phyloP scores from a whole-genome alignment of 2,329 filamentous ascomycete genomes.

The Helicocarpus griseus region DNA sequence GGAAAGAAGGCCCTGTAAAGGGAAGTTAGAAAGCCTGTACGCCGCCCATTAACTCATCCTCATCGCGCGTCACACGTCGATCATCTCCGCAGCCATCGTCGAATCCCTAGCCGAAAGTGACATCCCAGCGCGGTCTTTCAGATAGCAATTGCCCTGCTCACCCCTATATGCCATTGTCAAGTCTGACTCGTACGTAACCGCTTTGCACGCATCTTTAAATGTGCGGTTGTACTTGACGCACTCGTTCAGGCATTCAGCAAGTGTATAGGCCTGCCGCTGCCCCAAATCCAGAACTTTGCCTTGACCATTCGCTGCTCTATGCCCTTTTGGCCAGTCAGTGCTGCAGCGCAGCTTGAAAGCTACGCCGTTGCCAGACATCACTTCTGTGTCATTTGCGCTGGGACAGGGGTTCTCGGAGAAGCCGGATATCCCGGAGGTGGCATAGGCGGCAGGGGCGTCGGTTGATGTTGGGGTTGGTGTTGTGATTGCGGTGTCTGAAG shows the following conservation, averaged over 20 bases:
- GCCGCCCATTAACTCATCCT: too few relatives aligned
- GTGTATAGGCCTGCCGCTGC: not conserved
- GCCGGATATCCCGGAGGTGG: constrained; percentile 1
- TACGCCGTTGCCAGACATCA: not conserved
- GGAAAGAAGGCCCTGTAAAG: too few relatives aligned
- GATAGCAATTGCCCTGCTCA: not conserved
- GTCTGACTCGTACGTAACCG: not conserved
- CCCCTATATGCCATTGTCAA: not conserved
- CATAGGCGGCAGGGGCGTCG: not conserved
- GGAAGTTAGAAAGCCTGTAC: too few relatives aligned
- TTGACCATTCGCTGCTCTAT: not conserved
- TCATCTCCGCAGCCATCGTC: not conserved
- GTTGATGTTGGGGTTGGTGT: not conserved
- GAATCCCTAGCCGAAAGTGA: not conserved
- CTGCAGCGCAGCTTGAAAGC: constrained; percentile 2
- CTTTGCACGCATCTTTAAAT: not conserved
- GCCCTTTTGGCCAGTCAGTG: not conserved
- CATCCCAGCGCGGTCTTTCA: not conserved
- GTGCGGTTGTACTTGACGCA: not conserved
- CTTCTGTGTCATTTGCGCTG: not conserved
- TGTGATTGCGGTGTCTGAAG: not conserved
- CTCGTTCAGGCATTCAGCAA: not conserved
- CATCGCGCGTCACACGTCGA: not conserved
- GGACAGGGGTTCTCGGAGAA: constrained; percentile 3
- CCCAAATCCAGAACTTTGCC: not conserved